Evolutionary conservation across 257 asterid species (phyloP), one percentile per base, ranked within the genome.

Genomic region (Forsythia suspensa): DNA sequence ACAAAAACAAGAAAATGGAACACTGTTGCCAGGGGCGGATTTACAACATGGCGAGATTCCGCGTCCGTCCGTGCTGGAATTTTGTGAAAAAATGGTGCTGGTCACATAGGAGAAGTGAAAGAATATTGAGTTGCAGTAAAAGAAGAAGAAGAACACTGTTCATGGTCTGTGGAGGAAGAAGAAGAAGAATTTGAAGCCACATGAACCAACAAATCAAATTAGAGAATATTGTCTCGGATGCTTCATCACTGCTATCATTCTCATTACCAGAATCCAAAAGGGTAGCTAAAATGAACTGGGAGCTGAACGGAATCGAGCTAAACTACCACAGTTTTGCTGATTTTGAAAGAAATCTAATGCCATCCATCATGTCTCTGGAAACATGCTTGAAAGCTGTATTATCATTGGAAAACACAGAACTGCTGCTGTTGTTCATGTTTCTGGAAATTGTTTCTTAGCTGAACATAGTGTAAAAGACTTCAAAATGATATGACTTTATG

Each of bases 231-330:
- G 90, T 89, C 24, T 92, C 97, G 57, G 96, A 91, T 80, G 90
- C 97, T 69, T 89, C 93, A 7, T 82, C 91, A 43, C 88, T 83
- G 84, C 86, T 86, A 82, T 81, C 87, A 34, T 77, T 85, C 7
- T 77, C 59, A 20, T 48, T 46, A 61, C 52, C 84, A 0, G 92
- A 81, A 74, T 88, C 96, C 70, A 93, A 66, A 37, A 82, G 87
- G 57, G 90, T 81, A 2, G 90, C 87, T 3, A 85, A 74, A 90
- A 89, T 11, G 98, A 87, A 76, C 97, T 89, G 4, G 98, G 98
- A 73, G 98, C 98, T 66, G 97, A 92, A 65, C 92, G 84, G 55
- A 85, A 90, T 21, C 96, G 85, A 15, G 91, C 84, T 70, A 94
- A 52, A 38, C 95, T 95, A n/a, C 80, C 9, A 37, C 71, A 76